Evolutionary conservation across 805 yeast species (phyloP), one percentile per base, ranked within the genome.

Genomic region (Starmera dryadoides): DNA sequence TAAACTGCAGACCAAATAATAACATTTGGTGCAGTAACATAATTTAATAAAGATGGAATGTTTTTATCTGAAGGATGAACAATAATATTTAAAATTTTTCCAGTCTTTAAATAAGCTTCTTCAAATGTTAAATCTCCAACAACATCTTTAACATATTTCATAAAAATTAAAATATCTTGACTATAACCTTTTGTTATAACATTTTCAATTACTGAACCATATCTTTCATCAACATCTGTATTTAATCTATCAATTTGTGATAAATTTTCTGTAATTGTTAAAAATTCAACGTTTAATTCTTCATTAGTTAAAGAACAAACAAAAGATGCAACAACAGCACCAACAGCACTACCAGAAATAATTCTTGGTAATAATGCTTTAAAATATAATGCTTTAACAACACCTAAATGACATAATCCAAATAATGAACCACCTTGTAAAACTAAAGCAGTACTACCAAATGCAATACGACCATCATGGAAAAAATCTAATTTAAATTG

Each of bases 361-460:
- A 93, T 84, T 32, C 83, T 65, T 0, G 98, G 98, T 37, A 93
- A 65, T 30, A 89, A 62, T 1, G 84, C 81, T 45, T 82, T 79
- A 46, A 73, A 72, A 43, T 81, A 75, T n/a, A 93, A 66, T 0
- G 93, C 91, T 45, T 83, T 82, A 8, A 91, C 85, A 1, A 89
- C 96, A 2, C 98, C 98, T 28, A 93, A 56, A 59, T 93, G 98
- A 52, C 95, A 89, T 44, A 93, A 64, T 0, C 98, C 98, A 63
- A 91, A 93, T 18, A 93, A 63, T 0, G 97, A 84, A 2, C 98
- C 98, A 22, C 98, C 98, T 60, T 93, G 97, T 20, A 93, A 65
- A 30, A 91, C 76, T 41, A 93, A 66, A 0, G 97, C 97, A 0
- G 98, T 87, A 35, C 86, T 76, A 0, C 98, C 98, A 58, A 84